A percentile compares a stretch with the other conserved stretches of the same genome.
phyloP scores from a whole-genome alignment of 805 yeast genomes.

The Vanderwaltozyma verrucispora region DNA sequence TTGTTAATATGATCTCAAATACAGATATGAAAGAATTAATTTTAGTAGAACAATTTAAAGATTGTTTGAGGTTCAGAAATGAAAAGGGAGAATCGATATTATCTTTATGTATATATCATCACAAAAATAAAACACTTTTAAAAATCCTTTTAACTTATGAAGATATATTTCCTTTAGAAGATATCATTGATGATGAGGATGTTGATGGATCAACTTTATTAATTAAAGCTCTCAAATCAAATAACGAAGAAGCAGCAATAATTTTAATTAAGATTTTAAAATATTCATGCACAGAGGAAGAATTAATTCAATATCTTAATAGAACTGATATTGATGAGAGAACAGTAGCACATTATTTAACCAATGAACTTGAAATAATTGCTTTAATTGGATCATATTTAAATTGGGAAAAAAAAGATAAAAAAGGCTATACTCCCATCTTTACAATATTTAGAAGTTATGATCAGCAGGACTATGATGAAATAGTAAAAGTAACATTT shows the following conservation, averaged over 20 bases:
- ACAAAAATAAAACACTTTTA: constrained; percentile 36
- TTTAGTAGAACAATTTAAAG: constrained; percentile 5
- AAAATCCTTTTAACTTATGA: constrained; percentile 37
- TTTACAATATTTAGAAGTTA: constrained; percentile 68
- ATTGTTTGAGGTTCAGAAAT: constrained; percentile 32
- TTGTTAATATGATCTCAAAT: neutral
- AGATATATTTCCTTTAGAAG: constrained; percentile 50
- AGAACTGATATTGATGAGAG: constrained; percentile 43
- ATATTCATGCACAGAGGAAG: constrained; percentile 34
- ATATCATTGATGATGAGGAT: constrained; percentile 52
- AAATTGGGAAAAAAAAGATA: constrained; percentile 62
- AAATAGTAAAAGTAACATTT: constrained; percentile 39
- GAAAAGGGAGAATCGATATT: constrained; percentile 62
- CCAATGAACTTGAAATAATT: constrained; percentile 45
- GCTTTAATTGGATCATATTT: constrained; percentile 44
- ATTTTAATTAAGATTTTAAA: constrained; percentile 37
- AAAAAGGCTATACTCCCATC: constrained; percentile 68
- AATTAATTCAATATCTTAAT: constrained; percentile 40
- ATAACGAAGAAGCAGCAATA: constrained; percentile 36
- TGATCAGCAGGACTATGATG: constrained; percentile 56
- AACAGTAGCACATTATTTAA: constrained; percentile 64
- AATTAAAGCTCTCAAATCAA: constrained; percentile 49
- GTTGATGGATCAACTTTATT: constrained; percentile 47
- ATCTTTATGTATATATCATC: constrained; percentile 46
- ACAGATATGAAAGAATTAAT: neutral